Evolutionary conservation across 768 basidiomycete genomes (phyloP).

Genomic region (Pisolithus sp.): DNA sequence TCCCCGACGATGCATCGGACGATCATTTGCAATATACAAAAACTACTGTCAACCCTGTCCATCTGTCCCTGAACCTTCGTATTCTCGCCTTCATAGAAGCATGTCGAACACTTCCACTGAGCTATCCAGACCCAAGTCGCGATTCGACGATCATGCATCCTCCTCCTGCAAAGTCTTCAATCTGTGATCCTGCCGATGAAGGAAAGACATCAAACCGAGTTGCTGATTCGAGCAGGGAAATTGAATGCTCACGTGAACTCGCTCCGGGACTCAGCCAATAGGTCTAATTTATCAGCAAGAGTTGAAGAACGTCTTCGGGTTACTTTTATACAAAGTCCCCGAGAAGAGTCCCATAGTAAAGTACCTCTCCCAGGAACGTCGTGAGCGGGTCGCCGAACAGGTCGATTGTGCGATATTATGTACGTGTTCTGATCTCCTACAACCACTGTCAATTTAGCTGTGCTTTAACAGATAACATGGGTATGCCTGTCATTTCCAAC

Average conservation of each 20-base stretch:
- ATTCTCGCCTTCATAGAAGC: constrained; percentile 86
- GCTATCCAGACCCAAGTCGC: constrained; percentile 23
- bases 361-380: constrained; percentile 71
- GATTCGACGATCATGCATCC: constrained; percentile 3
- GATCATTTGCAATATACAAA: constrained; percentile 43
- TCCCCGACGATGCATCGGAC: constrained; percentile 22
- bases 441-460: background rate
- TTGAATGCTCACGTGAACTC: constrained; percentile 57
- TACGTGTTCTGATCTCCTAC: constrained; percentile 32
- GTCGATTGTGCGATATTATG: constrained; percentile 82
- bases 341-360: constrained; percentile 68
- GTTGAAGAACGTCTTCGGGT: constrained; percentile 63
- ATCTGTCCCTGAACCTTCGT: constrained; percentile 77
- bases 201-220: constrained; percentile 37
- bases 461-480: constrained; percentile 40
- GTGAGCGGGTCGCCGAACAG: constrained; percentile 81
- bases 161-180: constrained; percentile 7
- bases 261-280: constrained; percentile 50
- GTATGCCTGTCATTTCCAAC: constrained; percentile 47
- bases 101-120: constrained; percentile 65
- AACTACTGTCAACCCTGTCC: constrained; percentile 64
- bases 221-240: constrained; percentile 58
- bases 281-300: constrained; percentile 61
- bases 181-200: constrained; percentile 25
- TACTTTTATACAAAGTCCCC: constrained; percentile 80